Conservation (phyloP, 2,329 filamentous ascomycete genomes). For the Xylariaceae sp. region DNA sequence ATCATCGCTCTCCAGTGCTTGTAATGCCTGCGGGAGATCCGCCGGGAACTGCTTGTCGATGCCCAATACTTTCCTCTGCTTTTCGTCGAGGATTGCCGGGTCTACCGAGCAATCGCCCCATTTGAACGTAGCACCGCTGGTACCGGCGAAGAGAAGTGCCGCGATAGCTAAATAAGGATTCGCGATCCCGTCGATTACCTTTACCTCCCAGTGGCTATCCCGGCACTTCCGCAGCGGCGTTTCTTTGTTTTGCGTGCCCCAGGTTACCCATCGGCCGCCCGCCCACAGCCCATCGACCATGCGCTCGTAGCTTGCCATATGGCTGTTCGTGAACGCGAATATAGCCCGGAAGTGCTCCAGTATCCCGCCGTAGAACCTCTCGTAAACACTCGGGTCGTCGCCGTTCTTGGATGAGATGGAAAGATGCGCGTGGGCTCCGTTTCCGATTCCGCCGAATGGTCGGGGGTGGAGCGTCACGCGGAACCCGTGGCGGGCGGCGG, state of each 20-base stretch:
- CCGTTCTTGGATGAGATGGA: constrained; percentile 53
- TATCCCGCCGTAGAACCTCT: constrained; percentile 68
- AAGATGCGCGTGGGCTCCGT: constrained; percentile 65
- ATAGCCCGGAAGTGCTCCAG: constrained; percentile 62
- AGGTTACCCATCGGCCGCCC: constrained; percentile 72
- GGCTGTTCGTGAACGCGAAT: constrained; percentile 65
- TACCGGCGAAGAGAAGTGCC: constrained; percentile 57
- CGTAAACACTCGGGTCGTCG: constrained; percentile 45
- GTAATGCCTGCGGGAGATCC: constrained; percentile 52
- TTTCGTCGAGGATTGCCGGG: constrained; percentile 46
- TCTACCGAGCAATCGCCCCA: constrained; percentile 54
- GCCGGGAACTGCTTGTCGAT: constrained; percentile 52
- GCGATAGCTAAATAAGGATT: constrained; percentile 71
- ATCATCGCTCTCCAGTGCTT: constrained; percentile 45
- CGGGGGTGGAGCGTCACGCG: constrained; percentile 72
- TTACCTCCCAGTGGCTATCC: constrained; percentile 70
- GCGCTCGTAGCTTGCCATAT: constrained; percentile 64
- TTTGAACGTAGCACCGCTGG: constrained; percentile 47
- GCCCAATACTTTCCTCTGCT: constrained; percentile 48
- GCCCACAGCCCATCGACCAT: constrained; percentile 68
- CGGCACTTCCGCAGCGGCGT: constrained; percentile 65
- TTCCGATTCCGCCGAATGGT: constrained; percentile 58
- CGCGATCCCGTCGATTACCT: constrained; percentile 71
- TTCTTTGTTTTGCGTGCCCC: constrained; percentile 80
- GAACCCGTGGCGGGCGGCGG: constrained; percentile 59